Evolutionary conservation across 2,329 filamentous ascomycete genomes (phyloP), one percentile per base, ranked within the genome.

Genomic region (Thelonectria blattea): DNA sequence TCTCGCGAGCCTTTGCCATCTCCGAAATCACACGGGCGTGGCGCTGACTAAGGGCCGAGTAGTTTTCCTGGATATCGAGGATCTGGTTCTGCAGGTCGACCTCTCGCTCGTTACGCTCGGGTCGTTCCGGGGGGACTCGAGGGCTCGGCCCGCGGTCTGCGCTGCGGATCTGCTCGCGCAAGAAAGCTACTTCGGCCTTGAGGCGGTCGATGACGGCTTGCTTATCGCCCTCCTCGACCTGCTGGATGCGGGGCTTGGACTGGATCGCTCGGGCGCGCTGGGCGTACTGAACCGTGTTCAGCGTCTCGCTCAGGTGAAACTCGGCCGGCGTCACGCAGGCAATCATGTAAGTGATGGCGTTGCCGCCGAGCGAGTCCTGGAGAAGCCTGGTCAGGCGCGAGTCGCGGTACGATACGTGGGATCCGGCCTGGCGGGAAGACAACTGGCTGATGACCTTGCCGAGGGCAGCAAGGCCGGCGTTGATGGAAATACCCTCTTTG

Each of bases 271-370:
- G 90, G 64, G 95, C 96, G 65, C 95, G 88, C 79, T 98, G 95
- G 7, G 95, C 95, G 77, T 99, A 99, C 75, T 97, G 91, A 20
- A 99, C 92, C 0, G 95, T 99, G 75, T 99, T 99, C 59, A 99
- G 81, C 0, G 96, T 98, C 78, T 99, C 95, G 78, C 93, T 98
- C 46, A 99, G 82, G 75, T 99, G 95, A 73, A 99, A 99, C 74
- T 97, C 93, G 14, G 94, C 92, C 0, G 93, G 94, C 1, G 94
- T 99, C 30, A 99, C 93, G 78, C 95, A 99, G 9, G 95, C 95
- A 78, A 99, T 95, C 95, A 99, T 98, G 79, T 98, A 99, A 1
- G 95, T 99, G 73, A 97, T 96, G 37, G 95, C 95, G 74, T 96
- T 98, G 5, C 95, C 95, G 58, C 95, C 95, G 5, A 99, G 83